These are phyloP conservation scores for Blastocystis sp. DNA, from an alignment of 352 stramenopile genomes.

Conservation along the genomic window DNA sequence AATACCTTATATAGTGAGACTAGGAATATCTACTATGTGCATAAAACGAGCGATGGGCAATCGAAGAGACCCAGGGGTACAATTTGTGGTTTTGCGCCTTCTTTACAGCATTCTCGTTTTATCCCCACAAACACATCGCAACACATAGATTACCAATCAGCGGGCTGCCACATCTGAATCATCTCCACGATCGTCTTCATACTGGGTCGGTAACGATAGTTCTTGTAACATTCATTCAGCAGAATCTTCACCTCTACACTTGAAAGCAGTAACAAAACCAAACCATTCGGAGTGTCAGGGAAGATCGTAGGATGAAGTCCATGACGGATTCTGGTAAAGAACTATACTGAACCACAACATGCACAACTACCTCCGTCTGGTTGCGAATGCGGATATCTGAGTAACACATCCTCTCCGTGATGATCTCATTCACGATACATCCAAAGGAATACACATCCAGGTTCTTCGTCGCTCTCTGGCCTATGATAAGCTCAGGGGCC, in stretches of 20 bases:
- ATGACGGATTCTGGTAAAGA: background rate
- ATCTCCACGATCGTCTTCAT: slow-evolving; percentile 11
- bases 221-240: slow-evolving; percentile 15
- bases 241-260: slow-evolving; percentile 41
- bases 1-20: slow-evolving; percentile 24
- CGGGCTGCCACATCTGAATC: slow-evolving; percentile 40
- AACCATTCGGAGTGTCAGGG: background rate
- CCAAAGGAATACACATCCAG: slow-evolving; percentile 59
- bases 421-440: slow-evolving; percentile 58
- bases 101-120: background rate
- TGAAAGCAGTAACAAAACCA: background rate
- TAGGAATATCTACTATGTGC: slow-evolving; percentile 67
- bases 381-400: background rate
- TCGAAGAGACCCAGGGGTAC: background rate
- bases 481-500: slow-evolving; percentile 29
- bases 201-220: background rate
- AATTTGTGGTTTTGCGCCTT: background rate
- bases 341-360: background rate
- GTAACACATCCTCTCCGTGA: slow-evolving; percentile 24
- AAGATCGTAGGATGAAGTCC: background rate
- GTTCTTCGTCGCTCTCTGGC: background rate
- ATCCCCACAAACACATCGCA: slow-evolving; percentile 32
- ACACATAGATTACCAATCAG: background rate
- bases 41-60: slow-evolving; percentile 23
- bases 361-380: background rate